Evolutionary conservation across 148 eudicot genomes (phyloP).

Genomic region (Hydrangea macrophylla): DNA sequence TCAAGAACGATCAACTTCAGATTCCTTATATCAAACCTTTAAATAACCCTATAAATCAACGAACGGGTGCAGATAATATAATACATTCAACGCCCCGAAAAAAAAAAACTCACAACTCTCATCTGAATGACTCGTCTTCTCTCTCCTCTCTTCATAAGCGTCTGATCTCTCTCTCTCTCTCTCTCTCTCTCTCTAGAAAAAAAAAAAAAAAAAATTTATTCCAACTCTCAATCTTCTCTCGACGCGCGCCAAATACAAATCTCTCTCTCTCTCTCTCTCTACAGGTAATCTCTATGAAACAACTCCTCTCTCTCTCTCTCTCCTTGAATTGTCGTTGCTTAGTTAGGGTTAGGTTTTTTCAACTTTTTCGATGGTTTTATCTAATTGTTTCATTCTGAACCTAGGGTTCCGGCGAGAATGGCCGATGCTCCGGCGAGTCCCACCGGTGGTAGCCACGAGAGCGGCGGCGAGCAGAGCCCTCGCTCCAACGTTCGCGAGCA

Average conservation of each 20-base stretch:
- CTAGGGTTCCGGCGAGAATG: slow-evolving; percentile 19
- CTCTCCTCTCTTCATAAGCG: not conserved
- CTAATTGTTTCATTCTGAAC: not conserved
- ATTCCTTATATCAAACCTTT: too few relatives aligned
- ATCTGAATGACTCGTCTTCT: not conserved
- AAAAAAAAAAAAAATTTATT: not conserved
- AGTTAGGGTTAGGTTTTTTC: slow-evolving; percentile 8
- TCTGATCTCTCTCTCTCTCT: not conserved
- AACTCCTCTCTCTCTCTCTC: not conserved
- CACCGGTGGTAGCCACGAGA: slow-evolving; percentile 26
- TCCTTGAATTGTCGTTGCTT: not conserved
- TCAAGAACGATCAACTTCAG: too few relatives aligned
- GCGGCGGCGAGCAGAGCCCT: slow-evolving; percentile 35
- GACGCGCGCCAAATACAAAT: not conserved
- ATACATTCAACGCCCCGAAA: not conserved
- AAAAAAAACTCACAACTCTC: not conserved
- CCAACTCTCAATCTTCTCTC: not conserved
- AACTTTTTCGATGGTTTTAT: not conserved
- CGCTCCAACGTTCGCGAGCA: slow-evolving; percentile 30
- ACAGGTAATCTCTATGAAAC: not conserved
- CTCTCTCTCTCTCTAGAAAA: too few relatives aligned
- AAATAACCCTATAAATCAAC: too few relatives aligned
- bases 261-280: not conserved
- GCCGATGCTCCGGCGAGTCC: slow-evolving; percentile 30
- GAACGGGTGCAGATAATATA: not conserved